phyloP scores from a whole-genome alignment of 768 basidiomycete species.

The Calocera cornea region DNA sequence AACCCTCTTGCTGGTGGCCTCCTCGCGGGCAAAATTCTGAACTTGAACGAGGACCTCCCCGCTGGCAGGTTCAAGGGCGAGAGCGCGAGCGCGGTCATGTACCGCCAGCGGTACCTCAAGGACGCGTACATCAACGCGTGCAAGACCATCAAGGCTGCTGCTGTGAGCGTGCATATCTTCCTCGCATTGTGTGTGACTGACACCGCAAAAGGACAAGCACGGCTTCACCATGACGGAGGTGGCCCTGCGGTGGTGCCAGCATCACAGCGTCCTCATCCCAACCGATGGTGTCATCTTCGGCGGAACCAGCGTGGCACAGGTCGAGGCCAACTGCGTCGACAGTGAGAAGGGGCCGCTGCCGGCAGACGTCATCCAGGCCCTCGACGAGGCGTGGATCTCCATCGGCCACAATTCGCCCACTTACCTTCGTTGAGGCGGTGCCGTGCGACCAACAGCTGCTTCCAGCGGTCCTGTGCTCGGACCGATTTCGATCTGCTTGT shows the following conservation, averaged over 20 bases:
- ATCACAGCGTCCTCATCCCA: constrained; percentile 37
- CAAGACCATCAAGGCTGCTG: constrained; percentile 24
- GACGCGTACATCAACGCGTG: constrained; percentile 35
- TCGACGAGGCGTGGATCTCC: constrained; percentile 38
- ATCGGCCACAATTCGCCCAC: neutral
- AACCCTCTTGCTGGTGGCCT: constrained; percentile 34
- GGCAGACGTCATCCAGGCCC: constrained; percentile 37
- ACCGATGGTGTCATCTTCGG: constrained; percentile 38
- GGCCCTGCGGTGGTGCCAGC: constrained; percentile 46
- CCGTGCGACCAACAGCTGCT: neutral
- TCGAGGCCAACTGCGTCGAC: constrained; percentile 32
- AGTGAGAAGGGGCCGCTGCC: constrained; percentile 42
- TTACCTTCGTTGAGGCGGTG: neutral
- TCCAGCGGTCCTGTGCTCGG: neutral
- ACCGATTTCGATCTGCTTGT: neutral
- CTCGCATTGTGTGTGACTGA: neutral
- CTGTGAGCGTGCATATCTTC: neutral
- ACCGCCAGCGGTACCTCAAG: constrained; percentile 34
- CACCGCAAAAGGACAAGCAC: constrained; percentile 31
- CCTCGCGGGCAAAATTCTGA: neutral
- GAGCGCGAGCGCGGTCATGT: constrained; percentile 31
- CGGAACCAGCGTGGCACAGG: constrained; percentile 32
- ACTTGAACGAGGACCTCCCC: neutral
- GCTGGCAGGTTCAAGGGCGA: constrained; percentile 5
- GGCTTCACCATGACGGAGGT: constrained; percentile 39